phyloP scores from a whole-genome alignment of 495 filamentous ascomycete species.

The Aspergillus sclerotioniger region DNA sequence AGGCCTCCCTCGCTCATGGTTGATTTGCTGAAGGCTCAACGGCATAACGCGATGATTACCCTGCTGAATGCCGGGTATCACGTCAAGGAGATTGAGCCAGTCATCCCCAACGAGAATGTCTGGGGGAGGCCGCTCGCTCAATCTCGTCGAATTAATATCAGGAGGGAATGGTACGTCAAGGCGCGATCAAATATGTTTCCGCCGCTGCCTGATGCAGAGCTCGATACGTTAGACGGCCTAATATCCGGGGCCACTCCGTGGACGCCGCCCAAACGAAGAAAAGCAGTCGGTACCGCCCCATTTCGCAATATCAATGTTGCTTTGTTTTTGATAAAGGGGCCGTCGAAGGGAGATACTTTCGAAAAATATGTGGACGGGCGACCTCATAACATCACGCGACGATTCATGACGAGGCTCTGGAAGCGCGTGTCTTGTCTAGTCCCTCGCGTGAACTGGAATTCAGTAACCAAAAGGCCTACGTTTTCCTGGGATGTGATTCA shows the following conservation, averaged over 20 bases:
- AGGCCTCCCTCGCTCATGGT: slow-evolving; percentile 31
- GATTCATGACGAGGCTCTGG: slow-evolving; percentile 49
- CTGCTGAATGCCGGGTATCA: slow-evolving; percentile 24
- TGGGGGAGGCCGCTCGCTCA: slow-evolving; percentile 60
- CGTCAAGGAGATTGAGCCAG: slow-evolving; percentile 43
- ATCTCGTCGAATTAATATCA: slow-evolving; percentile 55
- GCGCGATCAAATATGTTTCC: slow-evolving; percentile 61
- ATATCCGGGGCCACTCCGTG: slow-evolving; percentile 50
- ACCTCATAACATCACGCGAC: slow-evolving; percentile 39
- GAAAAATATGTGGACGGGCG: slow-evolving; percentile 29
- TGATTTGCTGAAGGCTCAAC: slow-evolving; percentile 39
- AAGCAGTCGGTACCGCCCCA: slow-evolving; percentile 10
- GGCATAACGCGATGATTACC: slow-evolving; percentile 22
- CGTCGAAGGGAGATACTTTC: slow-evolving; percentile 37
- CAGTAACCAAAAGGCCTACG: slow-evolving; percentile 10
- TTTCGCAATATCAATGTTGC: slow-evolving; percentile 13
- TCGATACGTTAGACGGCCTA: slow-evolving; percentile 58
- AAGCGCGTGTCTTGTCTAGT: slow-evolving; percentile 38
- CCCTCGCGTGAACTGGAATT: slow-evolving; percentile 33
- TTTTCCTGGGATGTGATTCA: slow-evolving; percentile 31
- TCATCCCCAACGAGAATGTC: slow-evolving; percentile 57
- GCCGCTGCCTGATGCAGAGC: slow-evolving; percentile 67
- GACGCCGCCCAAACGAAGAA: slow-evolving; percentile 38
- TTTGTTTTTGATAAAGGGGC: slow-evolving; percentile 29
- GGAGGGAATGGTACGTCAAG: slow-evolving; percentile 56